Conservation (phyloP, 805 yeast genomes). For the Myxozyma kluyveri region DNA sequence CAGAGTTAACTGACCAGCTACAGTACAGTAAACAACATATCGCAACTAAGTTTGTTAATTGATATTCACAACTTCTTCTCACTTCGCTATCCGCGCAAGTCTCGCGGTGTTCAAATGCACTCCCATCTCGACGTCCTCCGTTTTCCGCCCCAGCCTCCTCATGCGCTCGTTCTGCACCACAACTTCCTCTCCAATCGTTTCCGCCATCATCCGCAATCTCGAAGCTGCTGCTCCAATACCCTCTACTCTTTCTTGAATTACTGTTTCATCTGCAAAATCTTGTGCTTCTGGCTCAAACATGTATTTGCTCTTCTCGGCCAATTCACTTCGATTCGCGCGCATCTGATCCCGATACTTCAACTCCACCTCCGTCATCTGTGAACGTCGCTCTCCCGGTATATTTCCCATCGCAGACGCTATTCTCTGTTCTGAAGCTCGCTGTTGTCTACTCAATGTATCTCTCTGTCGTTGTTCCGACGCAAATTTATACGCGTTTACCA, state of each 20-base stretch:
- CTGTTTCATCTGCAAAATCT: constrained; percentile 89
- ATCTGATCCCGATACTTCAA: constrained; percentile 35
- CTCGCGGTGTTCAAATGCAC: constrained; percentile 73
- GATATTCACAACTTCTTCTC: too few relatives aligned
- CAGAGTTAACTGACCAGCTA: too few relatives aligned
- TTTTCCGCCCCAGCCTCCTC: constrained; percentile 72
- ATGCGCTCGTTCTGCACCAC: constrained; percentile 73
- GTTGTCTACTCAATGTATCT: constrained; percentile 57
- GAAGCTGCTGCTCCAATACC: constrained; percentile 67
- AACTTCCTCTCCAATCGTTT: constrained; percentile 71
- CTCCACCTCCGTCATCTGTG: constrained; percentile 22
- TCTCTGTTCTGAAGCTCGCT: constrained; percentile 65
- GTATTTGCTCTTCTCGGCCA: constrained; percentile 61
- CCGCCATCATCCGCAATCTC: constrained; percentile 70
- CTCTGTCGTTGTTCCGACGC: constrained; percentile 59
- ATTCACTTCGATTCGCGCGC: constrained; percentile 51
- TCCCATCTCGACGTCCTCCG: constrained; percentile 78
- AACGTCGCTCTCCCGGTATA: constrained; percentile 28
- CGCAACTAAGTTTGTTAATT: neutral
- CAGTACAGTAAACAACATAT: neutral
- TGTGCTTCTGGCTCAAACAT: constrained; percentile 88
- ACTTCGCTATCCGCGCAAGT: constrained; percentile 57
- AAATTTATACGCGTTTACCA: constrained; percentile 57
- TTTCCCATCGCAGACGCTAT: constrained; percentile 49
- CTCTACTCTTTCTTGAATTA: constrained; percentile 75